These are phyloP conservation scores for Xylariaceae sp. DNA, from an alignment of 2,329 filamentous ascomycete species.

Conservation along the genomic window DNA sequence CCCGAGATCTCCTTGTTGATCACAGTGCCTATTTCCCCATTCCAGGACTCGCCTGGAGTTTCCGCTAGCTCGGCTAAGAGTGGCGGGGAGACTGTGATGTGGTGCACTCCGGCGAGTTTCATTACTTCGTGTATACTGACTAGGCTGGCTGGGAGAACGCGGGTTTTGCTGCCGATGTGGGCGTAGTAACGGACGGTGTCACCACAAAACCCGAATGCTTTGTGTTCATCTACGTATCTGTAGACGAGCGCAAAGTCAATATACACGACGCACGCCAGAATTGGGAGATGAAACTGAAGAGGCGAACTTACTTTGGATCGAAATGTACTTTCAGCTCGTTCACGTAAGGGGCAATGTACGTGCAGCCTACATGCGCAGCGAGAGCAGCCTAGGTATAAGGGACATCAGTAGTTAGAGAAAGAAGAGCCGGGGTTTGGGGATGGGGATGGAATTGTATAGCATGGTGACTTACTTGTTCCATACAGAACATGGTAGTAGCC, in stretches of 20 bases:
- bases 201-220: conserved; percentile 48
- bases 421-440: background rate
- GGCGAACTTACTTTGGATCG: conserved; percentile 43
- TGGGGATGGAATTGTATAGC: too few relatives aligned
- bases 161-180: conserved; percentile 37
- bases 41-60: conserved; percentile 31
- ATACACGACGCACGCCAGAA: background rate
- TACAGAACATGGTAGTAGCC: conserved; percentile 60
- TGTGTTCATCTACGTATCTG: conserved; percentile 46
- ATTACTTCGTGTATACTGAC: conserved; percentile 57
- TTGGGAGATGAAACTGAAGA: too few relatives aligned
- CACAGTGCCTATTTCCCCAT: conserved; percentile 30
- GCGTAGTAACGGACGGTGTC: conserved; percentile 51
- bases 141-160: conserved; percentile 54
- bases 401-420: background rate
- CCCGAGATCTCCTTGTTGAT: conserved; percentile 16
- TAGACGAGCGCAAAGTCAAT: background rate
- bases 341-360: conserved; percentile 63
- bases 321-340: conserved; percentile 63
- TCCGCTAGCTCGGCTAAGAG: conserved; percentile 46
- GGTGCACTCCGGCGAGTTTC: conserved; percentile 52
- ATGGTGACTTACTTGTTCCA: conserved; percentile 48
- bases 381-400: conserved; percentile 39
- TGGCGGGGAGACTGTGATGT: conserved; percentile 55
- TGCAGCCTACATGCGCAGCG: conserved; percentile 54